These are phyloP conservation scores for Penicillium angulare DNA, from an alignment of 495 filamentous ascomycete genomes.

Conservation along the genomic window DNA sequence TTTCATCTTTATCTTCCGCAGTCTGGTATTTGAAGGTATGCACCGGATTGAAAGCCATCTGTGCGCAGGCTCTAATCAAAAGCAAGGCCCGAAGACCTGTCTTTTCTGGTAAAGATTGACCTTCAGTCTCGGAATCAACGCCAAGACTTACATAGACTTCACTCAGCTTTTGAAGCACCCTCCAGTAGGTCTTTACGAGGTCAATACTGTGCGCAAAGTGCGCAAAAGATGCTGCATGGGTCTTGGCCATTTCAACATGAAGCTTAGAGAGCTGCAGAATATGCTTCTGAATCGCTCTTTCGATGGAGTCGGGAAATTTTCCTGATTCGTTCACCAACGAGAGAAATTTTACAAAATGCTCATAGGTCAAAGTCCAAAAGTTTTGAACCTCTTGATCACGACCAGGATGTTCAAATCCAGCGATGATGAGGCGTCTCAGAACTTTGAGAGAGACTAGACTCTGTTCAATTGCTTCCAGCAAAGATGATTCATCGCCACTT, in stretches of 20 bases:
- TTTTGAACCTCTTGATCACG: slow-evolving; percentile 68
- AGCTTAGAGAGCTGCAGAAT: slow-evolving; percentile 87
- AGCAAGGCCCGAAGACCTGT: slow-evolving; percentile 77
- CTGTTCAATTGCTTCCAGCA: slow-evolving; percentile 64
- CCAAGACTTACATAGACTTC: slow-evolving; percentile 59
- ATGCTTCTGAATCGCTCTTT: slow-evolving; percentile 71
- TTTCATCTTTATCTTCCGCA: slow-evolving; percentile 65
- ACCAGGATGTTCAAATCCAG: slow-evolving; percentile 82
- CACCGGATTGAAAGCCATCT: slow-evolving; percentile 75
- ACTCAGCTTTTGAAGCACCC: slow-evolving; percentile 69
- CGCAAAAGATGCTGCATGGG: slow-evolving; percentile 76
- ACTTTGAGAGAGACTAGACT: slow-evolving; percentile 77
- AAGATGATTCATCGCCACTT: slow-evolving; percentile 54
- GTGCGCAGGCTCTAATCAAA: slow-evolving; percentile 77
- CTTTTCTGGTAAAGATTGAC: slow-evolving; percentile 65
- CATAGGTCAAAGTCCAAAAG: slow-evolving; percentile 71
- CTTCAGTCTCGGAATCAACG: slow-evolving; percentile 49
- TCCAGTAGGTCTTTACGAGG: slow-evolving; percentile 81
- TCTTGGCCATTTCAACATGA: slow-evolving; percentile 76
- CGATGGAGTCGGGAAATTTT: slow-evolving; percentile 30
- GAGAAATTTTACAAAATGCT: slow-evolving; percentile 71
- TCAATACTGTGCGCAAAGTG: slow-evolving; percentile 72
- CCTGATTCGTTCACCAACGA: slow-evolving; percentile 29
- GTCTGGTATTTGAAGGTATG: slow-evolving; percentile 81
- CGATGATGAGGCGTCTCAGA: slow-evolving; percentile 72